These are phyloP conservation scores for Boechera retrofracta DNA, from an alignment of 345 rosid genomes.

Conservation along the genomic window DNA sequence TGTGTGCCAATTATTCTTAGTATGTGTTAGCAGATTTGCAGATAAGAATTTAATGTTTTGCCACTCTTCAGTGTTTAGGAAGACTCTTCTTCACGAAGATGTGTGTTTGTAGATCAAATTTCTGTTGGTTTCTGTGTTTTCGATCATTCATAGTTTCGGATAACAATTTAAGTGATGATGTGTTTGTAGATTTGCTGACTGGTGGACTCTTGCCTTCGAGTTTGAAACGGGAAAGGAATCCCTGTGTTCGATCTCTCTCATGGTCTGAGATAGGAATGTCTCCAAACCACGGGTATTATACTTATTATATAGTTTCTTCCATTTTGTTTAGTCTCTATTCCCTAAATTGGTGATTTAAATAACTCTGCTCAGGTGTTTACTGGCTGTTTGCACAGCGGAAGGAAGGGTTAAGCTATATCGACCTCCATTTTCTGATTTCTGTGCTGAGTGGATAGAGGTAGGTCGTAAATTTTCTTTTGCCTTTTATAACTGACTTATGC, in stretches of 20 bases:
- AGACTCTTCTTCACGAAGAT: background rate
- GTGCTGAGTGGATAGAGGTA: slow-evolving; percentile 97
- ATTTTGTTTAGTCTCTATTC: background rate
- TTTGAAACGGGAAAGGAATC: slow-evolving; percentile 70
- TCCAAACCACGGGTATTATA: slow-evolving; percentile 67
- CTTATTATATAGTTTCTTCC: background rate
- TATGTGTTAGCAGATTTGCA: background rate
- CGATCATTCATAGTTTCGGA: slow-evolving; percentile 1
- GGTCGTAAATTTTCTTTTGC: background rate
- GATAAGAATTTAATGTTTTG: slow-evolving; percentile 1
- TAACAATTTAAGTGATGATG: slow-evolving; percentile 17
- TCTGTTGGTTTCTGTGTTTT: background rate
- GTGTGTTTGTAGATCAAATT: background rate
- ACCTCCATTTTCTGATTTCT: slow-evolving; percentile 79
- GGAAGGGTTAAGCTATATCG: slow-evolving; percentile 87
- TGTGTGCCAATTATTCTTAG: background rate
- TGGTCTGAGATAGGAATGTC: slow-evolving; percentile 98
- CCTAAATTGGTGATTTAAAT: slow-evolving; percentile 9
- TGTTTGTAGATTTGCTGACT: slow-evolving; percentile 62
- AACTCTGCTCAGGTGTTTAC: slow-evolving; percentile 67
- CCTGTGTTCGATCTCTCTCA: slow-evolving; percentile 76
- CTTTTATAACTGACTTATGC: background rate
- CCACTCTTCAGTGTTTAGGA: background rate
- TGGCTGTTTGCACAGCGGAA: slow-evolving; percentile 82
- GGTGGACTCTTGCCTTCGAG: slow-evolving; percentile 66